Percentiles rank a stretch among this genome's conserved stretches.
Evolutionary conservation across 345 rosid genomes (phyloP).

Genomic region (Trapa incisa): DNA sequence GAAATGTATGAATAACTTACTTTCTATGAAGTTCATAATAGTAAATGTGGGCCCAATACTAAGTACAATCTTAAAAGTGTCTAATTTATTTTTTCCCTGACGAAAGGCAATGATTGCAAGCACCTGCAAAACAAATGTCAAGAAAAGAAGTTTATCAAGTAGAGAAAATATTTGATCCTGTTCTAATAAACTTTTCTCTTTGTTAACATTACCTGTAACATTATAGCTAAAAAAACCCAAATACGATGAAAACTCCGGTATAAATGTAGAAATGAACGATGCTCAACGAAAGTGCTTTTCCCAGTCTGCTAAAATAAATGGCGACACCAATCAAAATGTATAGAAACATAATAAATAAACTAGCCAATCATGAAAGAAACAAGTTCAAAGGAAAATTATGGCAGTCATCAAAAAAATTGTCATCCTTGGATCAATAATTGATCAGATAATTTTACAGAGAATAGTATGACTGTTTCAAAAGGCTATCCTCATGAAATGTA

Average conservation of each 20-base stretch:
- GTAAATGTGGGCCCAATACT: conserved; percentile 83
- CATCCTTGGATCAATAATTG: neutral
- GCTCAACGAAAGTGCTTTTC: conserved; percentile 93
- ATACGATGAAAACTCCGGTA: conserved; percentile 89
- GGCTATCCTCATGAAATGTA: neutral
- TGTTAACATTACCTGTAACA: conserved; percentile 68
- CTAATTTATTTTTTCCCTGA: conserved; percentile 37
- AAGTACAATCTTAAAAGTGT: conserved; percentile 63
- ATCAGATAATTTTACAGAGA: neutral
- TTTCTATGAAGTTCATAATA: conserved; percentile 75
- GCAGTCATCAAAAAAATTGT: neutral
- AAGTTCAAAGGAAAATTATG: neutral
- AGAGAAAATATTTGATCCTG: conserved; percentile 2
- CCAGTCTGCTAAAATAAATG: conserved; percentile 48
- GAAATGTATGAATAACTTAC: conserved; percentile 27
- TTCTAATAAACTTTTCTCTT: conserved; percentile 1
- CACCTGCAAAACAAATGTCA: conserved; percentile 33
- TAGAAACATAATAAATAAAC: neutral
- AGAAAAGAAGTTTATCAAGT: conserved; percentile 7
- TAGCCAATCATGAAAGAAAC: neutral
- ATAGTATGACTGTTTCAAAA: neutral
- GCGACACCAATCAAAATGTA: neutral
- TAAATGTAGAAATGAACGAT: conserved; percentile 89
- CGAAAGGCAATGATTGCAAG: conserved; percentile 83
- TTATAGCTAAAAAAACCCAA: conserved; percentile 85